These are phyloP conservation scores for Sphaerostilbella broomeana DNA, from an alignment of 2,329 filamentous ascomycete species.

Conservation along the genomic window DNA sequence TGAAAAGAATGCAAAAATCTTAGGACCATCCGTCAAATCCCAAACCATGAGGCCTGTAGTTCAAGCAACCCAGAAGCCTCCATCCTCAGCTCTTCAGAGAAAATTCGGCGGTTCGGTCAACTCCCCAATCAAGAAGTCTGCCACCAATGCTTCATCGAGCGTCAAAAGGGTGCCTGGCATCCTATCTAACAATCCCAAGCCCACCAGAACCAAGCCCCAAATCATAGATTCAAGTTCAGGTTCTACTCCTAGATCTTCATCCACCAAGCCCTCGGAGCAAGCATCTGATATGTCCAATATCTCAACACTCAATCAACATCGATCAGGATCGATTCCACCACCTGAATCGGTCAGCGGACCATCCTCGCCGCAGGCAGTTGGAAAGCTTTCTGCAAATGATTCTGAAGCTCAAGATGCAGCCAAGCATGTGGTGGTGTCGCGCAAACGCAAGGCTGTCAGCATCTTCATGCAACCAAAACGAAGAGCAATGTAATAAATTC, in stretches of 20 bases:
- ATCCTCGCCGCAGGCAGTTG: not conserved
- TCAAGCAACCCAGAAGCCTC: not conserved
- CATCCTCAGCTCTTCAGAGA: slow-evolving; percentile 3
- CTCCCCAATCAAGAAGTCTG: slow-evolving; percentile 1
- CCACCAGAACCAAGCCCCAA: slow-evolving; percentile 16
- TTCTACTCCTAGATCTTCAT: not conserved
- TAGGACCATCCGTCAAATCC: not conserved
- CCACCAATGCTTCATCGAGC: slow-evolving; percentile 2
- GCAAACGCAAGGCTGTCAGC: slow-evolving; percentile 41
- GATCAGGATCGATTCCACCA: too few species aligned
- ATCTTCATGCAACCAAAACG: slow-evolving; percentile 48
- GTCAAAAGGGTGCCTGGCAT: slow-evolving; percentile 17
- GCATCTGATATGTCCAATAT: not conserved
- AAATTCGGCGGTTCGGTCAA: slow-evolving; percentile 8
- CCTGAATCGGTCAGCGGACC: not conserved
- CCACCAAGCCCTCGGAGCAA: not conserved
- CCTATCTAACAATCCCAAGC: slow-evolving; percentile 23
- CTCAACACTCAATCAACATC: too few species aligned
- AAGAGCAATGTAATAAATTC: slow-evolving; percentile 16
- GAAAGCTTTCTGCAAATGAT: not conserved
- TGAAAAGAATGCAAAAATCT: too few species aligned
- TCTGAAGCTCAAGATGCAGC: not conserved
- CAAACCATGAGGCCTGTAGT: slow-evolving; percentile 10
- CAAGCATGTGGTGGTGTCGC: slow-evolving; percentile 11
- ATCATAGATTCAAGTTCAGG: slow-evolving; percentile 8